A percentile compares a stretch with the other conserved stretches of the same genome.
Evolutionary conservation across 768 basidiomycete species (phyloP).

Genomic region (Calocera viscosa): DNA sequence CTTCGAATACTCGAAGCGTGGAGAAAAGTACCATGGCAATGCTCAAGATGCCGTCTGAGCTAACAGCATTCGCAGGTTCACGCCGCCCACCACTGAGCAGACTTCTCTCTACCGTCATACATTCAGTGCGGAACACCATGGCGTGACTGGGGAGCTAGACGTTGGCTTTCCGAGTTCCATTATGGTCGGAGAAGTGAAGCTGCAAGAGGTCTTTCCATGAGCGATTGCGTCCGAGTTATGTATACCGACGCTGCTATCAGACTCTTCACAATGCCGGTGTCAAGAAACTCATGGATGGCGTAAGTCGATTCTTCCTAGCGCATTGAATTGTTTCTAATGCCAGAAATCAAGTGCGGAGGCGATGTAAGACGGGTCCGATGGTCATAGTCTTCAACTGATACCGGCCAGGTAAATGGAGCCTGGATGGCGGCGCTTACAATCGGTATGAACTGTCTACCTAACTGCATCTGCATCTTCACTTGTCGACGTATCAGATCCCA

Average conservation of each 20-base stretch:
- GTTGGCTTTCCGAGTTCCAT: neutral
- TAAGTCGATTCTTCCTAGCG: neutral
- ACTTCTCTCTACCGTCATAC: neutral
- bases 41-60: neutral
- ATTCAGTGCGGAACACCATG: neutral
- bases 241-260: neutral
- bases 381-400: constrained; percentile 9
- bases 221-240: neutral
- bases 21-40: constrained; percentile 10
- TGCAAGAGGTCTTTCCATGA: neutral
- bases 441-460: constrained; percentile 10
- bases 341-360: constrained; percentile 8
- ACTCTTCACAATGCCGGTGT: neutral
- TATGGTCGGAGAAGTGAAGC: neutral
- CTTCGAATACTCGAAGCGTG: constrained; percentile 11
- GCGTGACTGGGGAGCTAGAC: neutral
- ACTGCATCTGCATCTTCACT: constrained; percentile 12
- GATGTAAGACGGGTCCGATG: constrained; percentile 15
- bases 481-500: constrained; percentile 22
- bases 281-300: neutral
- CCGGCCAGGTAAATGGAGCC: constrained; percentile 10
- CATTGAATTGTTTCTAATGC: neutral
- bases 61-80: neutral
- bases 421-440: constrained; percentile 11
- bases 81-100: neutral